A percentile compares a stretch with the other conserved stretches of the same genome.
Evolutionary conservation across 305 asterid genomes (phyloP).

Genomic region (Solanum hybrid): DNA sequence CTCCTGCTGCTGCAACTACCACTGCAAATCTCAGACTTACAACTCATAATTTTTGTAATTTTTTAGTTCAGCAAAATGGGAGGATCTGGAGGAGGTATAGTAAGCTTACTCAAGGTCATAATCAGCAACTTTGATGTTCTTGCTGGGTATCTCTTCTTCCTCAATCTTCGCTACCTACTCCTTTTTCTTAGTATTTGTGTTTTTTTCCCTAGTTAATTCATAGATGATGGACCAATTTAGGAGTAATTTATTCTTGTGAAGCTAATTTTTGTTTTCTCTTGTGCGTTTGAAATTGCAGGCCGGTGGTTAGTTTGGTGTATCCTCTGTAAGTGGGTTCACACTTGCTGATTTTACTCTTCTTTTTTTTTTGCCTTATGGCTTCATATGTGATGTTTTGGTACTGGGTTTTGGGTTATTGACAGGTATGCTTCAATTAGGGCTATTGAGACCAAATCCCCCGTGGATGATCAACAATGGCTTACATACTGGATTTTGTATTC

Average conservation of each 20-base stretch:
- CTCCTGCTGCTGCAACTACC: background rate
- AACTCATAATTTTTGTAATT: background rate
- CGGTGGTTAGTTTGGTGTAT: conserved; percentile 74
- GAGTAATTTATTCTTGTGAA: background rate
- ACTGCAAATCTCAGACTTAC: conserved; percentile 1
- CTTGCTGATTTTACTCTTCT: background rate
- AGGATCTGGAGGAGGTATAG: conserved; percentile 12
- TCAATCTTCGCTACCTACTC: background rate
- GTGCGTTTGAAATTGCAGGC: conserved; percentile 51
- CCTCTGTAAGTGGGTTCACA: conserved; percentile 69
- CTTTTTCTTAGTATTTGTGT: background rate
- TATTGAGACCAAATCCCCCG: conserved; percentile 73
- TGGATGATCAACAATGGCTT: conserved; percentile 97
- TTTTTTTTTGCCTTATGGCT: background rate
- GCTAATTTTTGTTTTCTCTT: background rate
- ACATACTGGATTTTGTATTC: conserved; percentile 97
- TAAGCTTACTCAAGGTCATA: conserved; percentile 9
- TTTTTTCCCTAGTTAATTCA: background rate
- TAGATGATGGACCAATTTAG: background rate
- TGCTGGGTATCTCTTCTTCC: conserved; percentile 4
- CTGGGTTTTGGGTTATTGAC: conserved; percentile 7
- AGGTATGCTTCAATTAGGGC: conserved; percentile 92
- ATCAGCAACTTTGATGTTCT: conserved; percentile 10
- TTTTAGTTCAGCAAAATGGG: background rate
- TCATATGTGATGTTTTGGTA: background rate